A percentile compares a stretch with the other conserved stretches of the same genome.
phyloP scores from a whole-genome alignment of 73 alveolate species.

The Uronychia setigera region DNA sequence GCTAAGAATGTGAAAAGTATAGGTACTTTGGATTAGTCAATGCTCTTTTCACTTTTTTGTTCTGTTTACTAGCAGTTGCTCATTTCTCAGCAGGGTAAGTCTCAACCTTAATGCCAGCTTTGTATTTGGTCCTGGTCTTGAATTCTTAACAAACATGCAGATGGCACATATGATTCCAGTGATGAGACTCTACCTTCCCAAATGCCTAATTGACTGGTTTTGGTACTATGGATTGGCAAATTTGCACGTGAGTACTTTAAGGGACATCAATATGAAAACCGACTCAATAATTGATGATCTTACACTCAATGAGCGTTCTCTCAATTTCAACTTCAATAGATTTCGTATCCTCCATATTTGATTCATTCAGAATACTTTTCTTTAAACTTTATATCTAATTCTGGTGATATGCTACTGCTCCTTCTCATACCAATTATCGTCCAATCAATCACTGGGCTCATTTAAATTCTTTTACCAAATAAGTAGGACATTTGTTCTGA shows the following conservation, averaged over 20 bases:
- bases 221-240: neutral
- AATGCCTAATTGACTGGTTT: neutral
- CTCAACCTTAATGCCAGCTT: neutral
- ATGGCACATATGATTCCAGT: constrained; percentile 22
- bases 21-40: neutral
- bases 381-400: neutral
- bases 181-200: constrained; percentile 11
- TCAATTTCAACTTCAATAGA: neutral
- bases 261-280: neutral
- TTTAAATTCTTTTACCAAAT: neutral
- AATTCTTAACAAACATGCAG: constrained; percentile 16
- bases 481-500: neutral
- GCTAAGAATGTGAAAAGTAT: neutral
- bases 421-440: neutral
- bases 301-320: neutral
- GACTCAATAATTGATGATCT: neutral
- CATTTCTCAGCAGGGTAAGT: neutral
- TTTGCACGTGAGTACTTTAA: neutral
- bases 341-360: neutral
- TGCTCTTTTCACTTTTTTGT: neutral
- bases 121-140: neutral
- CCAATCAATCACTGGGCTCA: neutral
- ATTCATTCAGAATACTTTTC: neutral
- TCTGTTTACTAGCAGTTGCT: neutral
- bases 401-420: neutral